Percentiles rank a stretch among this genome's conserved stretches.
phyloP scores from a whole-genome alignment of 2,329 filamentous ascomycete genomes.

The Simplicillium aogashimaense region DNA sequence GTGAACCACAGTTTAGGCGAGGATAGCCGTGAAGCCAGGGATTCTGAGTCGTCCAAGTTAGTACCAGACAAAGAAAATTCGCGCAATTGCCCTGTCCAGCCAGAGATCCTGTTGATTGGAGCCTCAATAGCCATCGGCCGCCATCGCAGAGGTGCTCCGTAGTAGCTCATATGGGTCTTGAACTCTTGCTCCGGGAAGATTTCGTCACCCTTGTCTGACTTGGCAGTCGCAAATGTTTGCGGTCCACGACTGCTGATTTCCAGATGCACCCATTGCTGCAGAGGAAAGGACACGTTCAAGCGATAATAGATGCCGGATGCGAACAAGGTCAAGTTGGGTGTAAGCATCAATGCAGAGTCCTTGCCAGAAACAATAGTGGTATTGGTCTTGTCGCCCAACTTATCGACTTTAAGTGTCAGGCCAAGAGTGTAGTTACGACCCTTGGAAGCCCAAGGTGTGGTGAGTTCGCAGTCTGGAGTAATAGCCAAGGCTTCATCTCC shows the following conservation, averaged over 20 bases:
- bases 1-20: too few species aligned
- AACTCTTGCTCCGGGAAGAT: constrained; percentile 4
- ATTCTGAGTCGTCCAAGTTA: too few species aligned
- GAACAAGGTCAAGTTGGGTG: constrained; percentile 23
- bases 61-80: background rate
- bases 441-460: constrained; percentile 39
- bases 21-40: too few species aligned
- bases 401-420: constrained; percentile 26
- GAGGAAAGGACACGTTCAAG: constrained; percentile 13
- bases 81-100: constrained; percentile 4
- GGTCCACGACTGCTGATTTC: constrained; percentile 1
- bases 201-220: background rate
- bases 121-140: constrained; percentile 6
- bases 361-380: constrained; percentile 29
- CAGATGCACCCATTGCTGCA: constrained; percentile 2
- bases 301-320: constrained; percentile 24
- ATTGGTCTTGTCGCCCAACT: constrained; percentile 19
- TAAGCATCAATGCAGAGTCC: constrained; percentile 33
- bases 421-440: constrained; percentile 46
- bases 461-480: constrained; percentile 26
- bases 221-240: constrained; percentile 3
- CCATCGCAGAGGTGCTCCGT: constrained; percentile 3
- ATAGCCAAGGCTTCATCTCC: constrained; percentile 18
- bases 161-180: constrained; percentile 3
- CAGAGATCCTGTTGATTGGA: constrained; percentile 3